These are phyloP conservation scores for Kwoniella mangroviensis DNA, from an alignment of 768 basidiomycete genomes.

Conservation along the genomic window DNA sequence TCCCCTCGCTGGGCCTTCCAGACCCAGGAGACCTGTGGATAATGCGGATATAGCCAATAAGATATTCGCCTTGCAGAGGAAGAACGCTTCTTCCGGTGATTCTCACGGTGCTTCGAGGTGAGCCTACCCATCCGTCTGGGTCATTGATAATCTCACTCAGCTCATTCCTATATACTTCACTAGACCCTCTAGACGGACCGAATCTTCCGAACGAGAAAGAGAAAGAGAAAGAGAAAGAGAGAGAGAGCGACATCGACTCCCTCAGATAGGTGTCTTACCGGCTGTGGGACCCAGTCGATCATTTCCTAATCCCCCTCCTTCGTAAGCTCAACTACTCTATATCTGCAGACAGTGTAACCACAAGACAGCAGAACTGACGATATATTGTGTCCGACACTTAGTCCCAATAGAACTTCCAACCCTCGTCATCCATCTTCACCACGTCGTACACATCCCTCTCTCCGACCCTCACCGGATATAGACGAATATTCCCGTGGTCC, in stretches of 20 bases:
- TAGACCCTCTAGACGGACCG: background rate
- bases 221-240: slow-evolving; percentile 19
- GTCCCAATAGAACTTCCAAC: slow-evolving; percentile 5
- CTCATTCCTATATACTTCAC: background rate
- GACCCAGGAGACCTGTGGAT: slow-evolving; percentile 30
- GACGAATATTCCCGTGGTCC: slow-evolving; percentile 24
- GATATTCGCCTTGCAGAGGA: slow-evolving; percentile 71
- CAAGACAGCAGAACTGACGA: background rate
- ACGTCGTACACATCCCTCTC: slow-evolving; percentile 7
- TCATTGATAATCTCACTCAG: background rate
- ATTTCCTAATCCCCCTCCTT: slow-evolving; percentile 5
- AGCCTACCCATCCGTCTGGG: background rate
- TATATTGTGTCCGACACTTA: background rate
- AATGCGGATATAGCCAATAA: slow-evolving; percentile 65
- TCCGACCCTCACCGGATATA: slow-evolving; percentile 18
- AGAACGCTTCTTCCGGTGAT: slow-evolving; percentile 63
- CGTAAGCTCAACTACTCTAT: background rate
- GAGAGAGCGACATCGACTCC: background rate
- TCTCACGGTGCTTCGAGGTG: slow-evolving; percentile 2
- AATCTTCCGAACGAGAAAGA: slow-evolving; percentile 14
- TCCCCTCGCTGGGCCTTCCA: slow-evolving; percentile 41
- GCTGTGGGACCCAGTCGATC: slow-evolving; percentile 2
- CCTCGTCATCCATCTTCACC: slow-evolving; percentile 19
- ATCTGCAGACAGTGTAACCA: too few relatives aligned
- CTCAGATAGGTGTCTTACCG: slow-evolving; percentile 20